phyloP scores from a whole-genome alignment of 306 rosid species.

The Prunus persica region DNA sequence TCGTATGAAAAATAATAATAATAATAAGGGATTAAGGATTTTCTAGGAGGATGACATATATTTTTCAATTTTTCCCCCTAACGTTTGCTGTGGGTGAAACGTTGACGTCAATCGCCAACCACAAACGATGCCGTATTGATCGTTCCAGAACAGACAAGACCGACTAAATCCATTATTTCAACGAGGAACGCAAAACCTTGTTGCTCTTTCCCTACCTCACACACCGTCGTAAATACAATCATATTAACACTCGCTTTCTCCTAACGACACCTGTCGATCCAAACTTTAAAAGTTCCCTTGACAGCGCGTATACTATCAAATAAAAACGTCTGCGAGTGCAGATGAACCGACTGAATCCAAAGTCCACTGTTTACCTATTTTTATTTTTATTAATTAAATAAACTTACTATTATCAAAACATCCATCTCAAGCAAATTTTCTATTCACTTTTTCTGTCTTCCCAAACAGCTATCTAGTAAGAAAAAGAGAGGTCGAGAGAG shows the following conservation, averaged over 20 bases:
- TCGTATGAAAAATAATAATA: no score
- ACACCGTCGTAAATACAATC: no score
- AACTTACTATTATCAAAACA: neutral
- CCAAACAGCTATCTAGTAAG: conserved; percentile 7
- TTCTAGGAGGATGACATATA: no score
- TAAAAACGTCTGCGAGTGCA: neutral
- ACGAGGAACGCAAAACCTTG: no score
- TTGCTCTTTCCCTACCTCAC: no score
- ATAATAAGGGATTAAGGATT: no score
- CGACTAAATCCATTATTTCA: no score
- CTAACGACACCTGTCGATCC: neutral
- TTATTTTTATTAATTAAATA: neutral
- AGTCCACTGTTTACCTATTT: neutral
- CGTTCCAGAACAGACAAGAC: no score
- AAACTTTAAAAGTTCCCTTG: neutral
- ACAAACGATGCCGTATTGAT: no score
- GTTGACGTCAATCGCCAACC: no score
- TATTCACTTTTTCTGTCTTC: conserved; percentile 14
- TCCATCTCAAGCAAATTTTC: neutral
- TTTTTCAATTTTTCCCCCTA: no score
- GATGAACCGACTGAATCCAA: neutral
- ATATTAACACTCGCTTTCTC: neutral
- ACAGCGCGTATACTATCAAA: neutral
- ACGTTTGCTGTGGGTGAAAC: no score
- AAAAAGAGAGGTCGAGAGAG: neutral